phyloP scores from a whole-genome alignment of 75 land plant species.

The Adiantum capillusveneris region DNA sequence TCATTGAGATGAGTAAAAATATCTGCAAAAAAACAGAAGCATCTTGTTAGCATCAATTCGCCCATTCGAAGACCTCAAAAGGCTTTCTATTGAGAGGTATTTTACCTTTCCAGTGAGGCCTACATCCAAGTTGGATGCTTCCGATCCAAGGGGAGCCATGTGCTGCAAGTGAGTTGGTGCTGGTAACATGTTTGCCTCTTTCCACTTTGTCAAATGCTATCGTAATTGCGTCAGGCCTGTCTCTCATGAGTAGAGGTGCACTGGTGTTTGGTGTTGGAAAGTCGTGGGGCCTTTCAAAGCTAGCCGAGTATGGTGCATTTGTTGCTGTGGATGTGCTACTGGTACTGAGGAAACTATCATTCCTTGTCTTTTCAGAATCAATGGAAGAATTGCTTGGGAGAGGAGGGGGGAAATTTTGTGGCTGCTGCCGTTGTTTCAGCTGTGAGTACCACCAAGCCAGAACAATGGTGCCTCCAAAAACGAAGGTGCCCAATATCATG shows the following conservation, averaged over 20 bases:
- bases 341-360: not conserved
- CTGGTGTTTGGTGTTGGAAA: no score
- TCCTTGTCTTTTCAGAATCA: not conserved
- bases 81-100: not conserved
- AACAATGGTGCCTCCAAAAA: not conserved
- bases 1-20: conserved; percentile 2
- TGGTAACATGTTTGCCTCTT: not conserved
- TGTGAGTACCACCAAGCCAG: not conserved
- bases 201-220: not conserved
- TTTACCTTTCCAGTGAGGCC: conserved; percentile 7
- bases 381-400: not conserved
- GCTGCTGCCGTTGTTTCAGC: no score
- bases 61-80: no score
- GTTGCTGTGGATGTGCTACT: no score
- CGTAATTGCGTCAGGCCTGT: no score
- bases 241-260: not conserved
- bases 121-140: not conserved
- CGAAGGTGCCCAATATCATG: not conserved
- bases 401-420: not conserved
- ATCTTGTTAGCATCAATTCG: no score
- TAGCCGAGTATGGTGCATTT: no score
- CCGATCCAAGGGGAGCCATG: not conserved
- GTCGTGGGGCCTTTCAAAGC: no score
- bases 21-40: conserved; percentile 1
- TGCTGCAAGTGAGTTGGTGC: not conserved